Conservation (phyloP, 176 grass and related monocot genomes). For the Triticum timopheevii region DNA sequence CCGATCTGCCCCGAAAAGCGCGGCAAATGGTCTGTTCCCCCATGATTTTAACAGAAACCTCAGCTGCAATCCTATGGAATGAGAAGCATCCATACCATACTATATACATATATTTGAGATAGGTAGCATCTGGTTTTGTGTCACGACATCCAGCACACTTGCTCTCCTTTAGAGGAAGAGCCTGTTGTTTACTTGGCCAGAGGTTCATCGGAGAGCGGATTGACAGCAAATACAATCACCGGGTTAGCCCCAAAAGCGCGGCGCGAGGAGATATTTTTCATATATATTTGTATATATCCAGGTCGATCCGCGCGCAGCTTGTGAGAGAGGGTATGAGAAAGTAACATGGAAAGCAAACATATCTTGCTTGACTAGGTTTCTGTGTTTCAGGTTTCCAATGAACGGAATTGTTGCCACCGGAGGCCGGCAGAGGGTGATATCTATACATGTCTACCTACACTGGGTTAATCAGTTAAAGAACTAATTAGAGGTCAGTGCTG, state of each 20-base stretch:
- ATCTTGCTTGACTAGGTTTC: constrained; percentile 34
- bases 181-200: constrained; percentile 42
- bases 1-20: constrained; percentile 47
- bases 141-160: constrained; percentile 32
- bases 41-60: constrained; percentile 16
- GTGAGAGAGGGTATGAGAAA: background rate
- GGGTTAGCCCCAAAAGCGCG: constrained; percentile 16
- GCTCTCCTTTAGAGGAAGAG: constrained; percentile 47
- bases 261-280: background rate
- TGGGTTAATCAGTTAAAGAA: background rate
- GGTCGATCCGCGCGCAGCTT: background rate
- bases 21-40: constrained; percentile 18
- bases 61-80: constrained; percentile 38
- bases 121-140: constrained; percentile 41
- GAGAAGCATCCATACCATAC: constrained; percentile 41
- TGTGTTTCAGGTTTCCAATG: constrained; percentile 36
- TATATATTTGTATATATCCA: background rate
- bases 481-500: background rate
- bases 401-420: constrained; percentile 34
- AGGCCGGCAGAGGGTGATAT: background rate
- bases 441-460: background rate
- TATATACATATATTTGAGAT: background rate
- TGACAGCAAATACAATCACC: constrained; percentile 11
- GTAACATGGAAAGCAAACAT: constrained; percentile 27
- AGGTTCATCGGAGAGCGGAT: constrained; percentile 27